Evolutionary conservation across 805 yeast genomes (phyloP).

Genomic region (Candida pini): DNA sequence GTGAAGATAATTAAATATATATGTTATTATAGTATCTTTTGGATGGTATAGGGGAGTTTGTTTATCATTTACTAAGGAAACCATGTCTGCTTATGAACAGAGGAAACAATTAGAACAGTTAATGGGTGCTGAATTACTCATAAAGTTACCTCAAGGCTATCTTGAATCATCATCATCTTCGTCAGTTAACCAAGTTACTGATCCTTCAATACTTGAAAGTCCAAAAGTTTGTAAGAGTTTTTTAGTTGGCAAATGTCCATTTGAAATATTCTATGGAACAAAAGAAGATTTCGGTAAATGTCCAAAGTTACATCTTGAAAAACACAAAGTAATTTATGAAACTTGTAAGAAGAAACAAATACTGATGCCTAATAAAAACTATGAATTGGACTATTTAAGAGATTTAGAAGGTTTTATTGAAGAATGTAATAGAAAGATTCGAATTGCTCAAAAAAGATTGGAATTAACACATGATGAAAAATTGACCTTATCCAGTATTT

Average conservation of each 20-base stretch:
- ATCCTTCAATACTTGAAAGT: slow-evolving; percentile 37
- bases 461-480: slow-evolving; percentile 65
- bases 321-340: slow-evolving; percentile 67
- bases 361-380: slow-evolving; percentile 33
- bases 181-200: slow-evolving; percentile 7
- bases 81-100: slow-evolving; percentile 63
- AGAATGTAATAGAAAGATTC: slow-evolving; percentile 64
- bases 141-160: slow-evolving; percentile 24
- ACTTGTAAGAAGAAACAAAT: slow-evolving; percentile 33
- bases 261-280: slow-evolving; percentile 75
- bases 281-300: slow-evolving; percentile 81
- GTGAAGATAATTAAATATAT: too few species aligned
- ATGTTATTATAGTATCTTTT: too few species aligned
- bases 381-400: slow-evolving; percentile 43
- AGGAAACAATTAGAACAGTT: slow-evolving; percentile 70
- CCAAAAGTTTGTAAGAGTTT: slow-evolving; percentile 72
- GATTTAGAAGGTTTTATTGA: slow-evolving; percentile 47
- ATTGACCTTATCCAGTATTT: slow-evolving; percentile 19
- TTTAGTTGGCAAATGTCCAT: slow-evolving; percentile 82
- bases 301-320: slow-evolving; percentile 67
- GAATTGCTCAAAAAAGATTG: slow-evolving; percentile 55
- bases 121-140: slow-evolving; percentile 59
- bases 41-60: too few species aligned
- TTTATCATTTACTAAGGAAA: too few species aligned
- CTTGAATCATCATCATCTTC: slow-evolving; percentile 1